Evolutionary conservation across 2,329 filamentous ascomycete genomes (phyloP), one percentile per base, ranked within the genome.

Genomic region (Aplosporella prunicola): DNA sequence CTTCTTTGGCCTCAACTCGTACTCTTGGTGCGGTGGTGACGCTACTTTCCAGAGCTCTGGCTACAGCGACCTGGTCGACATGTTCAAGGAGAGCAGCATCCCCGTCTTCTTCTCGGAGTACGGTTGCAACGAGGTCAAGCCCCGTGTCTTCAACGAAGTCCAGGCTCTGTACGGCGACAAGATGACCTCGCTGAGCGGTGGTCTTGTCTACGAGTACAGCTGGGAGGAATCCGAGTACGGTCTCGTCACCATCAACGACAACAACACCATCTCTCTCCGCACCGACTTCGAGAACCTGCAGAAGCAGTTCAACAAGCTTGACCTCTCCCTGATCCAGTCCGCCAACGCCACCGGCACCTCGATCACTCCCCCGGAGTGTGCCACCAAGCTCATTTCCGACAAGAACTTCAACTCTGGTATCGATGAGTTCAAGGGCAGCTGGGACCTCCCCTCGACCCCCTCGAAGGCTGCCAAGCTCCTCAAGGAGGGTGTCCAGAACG

Each of bases 101-200:
- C 83, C 83, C 20, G 69, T 88, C 50, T 89, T 89, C 70, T 88
- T 84, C 68, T 84, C 80, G 45, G 84, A 91, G 55, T 80, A 78
- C 50, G 84, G 84, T 43, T 89, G 84, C 74, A 89, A 87, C 65
- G 66, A 69, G 24, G 74, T 77, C 10, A 56, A 64, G 18, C 78
- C 81, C 10, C 80, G 84, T 48, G 61, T 77, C 49, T 91, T 87
- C 64, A 80, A 81, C 47, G 84, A 91, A 61, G 79, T 86, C 9
- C 68, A 66, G 39, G 67, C 78, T 44, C 76, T 91, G 47, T 89
- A 89, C 59, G 72, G 81, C 40, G 51, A 68, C 25, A 50, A 84
- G 45, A 87, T 89, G 80, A 78, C 67, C 13, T 66, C 76, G 40
- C 77, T 89, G 52, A 80, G 77, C 38, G 84, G 84, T 45, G 83